phyloP scores from a whole-genome alignment of 768 basidiomycete genomes.

The Suillus alpinus region DNA sequence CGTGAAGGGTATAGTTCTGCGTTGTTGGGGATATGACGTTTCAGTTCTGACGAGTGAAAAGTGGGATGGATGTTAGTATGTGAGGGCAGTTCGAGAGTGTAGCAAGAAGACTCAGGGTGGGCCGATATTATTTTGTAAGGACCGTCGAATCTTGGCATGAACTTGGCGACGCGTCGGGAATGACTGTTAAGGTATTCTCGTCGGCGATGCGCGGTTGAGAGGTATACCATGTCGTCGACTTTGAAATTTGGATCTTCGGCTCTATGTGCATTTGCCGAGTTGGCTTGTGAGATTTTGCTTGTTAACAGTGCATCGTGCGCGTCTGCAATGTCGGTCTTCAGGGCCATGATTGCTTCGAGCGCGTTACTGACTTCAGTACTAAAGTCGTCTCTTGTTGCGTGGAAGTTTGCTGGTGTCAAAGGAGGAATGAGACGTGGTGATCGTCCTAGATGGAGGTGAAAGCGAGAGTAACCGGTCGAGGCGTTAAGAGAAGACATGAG shows the following conservation, averaged over 20 bases:
- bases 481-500: constrained; percentile 14
- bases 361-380: too few relatives aligned
- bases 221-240: not conserved
- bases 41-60: constrained; percentile 12
- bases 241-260: not conserved
- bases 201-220: not conserved
- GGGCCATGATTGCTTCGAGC: too few relatives aligned
- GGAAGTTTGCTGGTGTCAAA: not conserved
- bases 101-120: constrained; percentile 9
- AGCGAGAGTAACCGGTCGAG: constrained; percentile 11
- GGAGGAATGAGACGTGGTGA: not conserved
- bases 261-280: constrained; percentile 6
- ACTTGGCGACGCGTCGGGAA: constrained; percentile 13
- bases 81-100: constrained; percentile 15
- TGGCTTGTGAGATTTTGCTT: constrained; percentile 26
- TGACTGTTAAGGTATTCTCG: not conserved
- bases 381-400: too few relatives aligned
- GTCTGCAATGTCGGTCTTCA: constrained; percentile 12
- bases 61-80: constrained; percentile 5
- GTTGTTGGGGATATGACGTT: constrained; percentile 8
- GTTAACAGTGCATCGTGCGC: constrained; percentile 34
- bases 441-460: constrained; percentile 5
- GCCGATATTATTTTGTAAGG: constrained; percentile 9
- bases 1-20: constrained; percentile 7
- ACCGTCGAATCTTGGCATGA: constrained; percentile 15